Conservation (phyloP, 306 rosid species). For the Glycyrrhiza uralensis region DNA sequence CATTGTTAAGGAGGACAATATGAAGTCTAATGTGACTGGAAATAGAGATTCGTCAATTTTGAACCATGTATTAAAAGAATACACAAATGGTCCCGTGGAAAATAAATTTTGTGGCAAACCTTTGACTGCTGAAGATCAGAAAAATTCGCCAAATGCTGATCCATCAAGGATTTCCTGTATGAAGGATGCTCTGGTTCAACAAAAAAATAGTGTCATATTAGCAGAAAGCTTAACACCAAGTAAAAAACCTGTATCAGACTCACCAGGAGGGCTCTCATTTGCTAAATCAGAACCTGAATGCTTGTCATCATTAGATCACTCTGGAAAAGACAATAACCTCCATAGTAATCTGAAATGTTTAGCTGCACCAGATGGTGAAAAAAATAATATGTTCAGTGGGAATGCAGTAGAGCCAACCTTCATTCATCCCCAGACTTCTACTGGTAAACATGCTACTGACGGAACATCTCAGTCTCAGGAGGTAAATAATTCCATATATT, state of each 20-base stretch:
- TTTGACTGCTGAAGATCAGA: conserved; percentile 28
- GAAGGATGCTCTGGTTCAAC: conserved; percentile 30
- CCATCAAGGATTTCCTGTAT: conserved; percentile 20
- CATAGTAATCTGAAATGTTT: conserved; percentile 20
- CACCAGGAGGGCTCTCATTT: conserved; percentile 12
- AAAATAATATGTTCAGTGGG: conserved; percentile 9
- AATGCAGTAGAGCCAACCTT: conserved; percentile 16
- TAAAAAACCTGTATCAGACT: conserved; percentile 30
- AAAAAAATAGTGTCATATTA: conserved; percentile 2
- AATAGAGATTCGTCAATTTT: conserved; percentile 23
- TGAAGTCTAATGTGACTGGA: conserved; percentile 35
- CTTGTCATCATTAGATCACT: conserved; percentile 21
- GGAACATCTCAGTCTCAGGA: conserved; percentile 26
- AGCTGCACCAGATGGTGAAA: conserved; percentile 19
- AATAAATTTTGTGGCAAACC: conserved; percentile 24
- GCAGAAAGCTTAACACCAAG: conserved; percentile 24
- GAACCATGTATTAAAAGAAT: conserved; percentile 39
- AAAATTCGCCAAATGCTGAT: conserved; percentile 35
- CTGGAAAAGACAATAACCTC: conserved; percentile 19
- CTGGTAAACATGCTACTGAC: conserved; percentile 17
- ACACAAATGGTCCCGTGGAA: conserved; percentile 35
- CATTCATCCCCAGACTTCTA: conserved; percentile 27
- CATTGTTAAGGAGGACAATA: conserved; percentile 46
- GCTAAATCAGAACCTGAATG: conserved; percentile 33
- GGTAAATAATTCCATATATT: conserved; percentile 36